Evolutionary conservation across 2,329 filamentous ascomycete genomes (phyloP).

Genomic region (Thielaviopsis euricoi): DNA sequence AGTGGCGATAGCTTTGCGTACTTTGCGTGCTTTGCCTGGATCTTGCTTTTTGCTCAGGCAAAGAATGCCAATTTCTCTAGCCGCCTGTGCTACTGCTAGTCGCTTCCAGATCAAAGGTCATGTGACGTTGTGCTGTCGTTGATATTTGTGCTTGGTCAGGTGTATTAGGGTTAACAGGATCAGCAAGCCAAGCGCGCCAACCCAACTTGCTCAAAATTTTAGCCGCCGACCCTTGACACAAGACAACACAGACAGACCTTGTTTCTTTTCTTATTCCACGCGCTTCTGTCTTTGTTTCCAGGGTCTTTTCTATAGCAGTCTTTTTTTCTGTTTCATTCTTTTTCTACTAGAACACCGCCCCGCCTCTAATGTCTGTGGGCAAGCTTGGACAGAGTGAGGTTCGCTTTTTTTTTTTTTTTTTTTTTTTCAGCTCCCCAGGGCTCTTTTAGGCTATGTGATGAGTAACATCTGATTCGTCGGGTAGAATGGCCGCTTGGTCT

Average conservation of each 20-base stretch:
- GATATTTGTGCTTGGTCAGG: too few relatives aligned
- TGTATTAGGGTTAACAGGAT: neutral
- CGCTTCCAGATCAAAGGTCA: neutral
- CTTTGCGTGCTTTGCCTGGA: too few relatives aligned
- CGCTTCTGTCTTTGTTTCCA: too few relatives aligned
- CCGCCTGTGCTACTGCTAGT: neutral
- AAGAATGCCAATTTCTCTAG: slow-evolving; percentile 8
- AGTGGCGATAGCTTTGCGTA: too few relatives aligned
- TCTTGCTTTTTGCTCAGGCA: too few relatives aligned
- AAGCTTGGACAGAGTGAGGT: too few relatives aligned
- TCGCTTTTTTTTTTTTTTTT: neutral
- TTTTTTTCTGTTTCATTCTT: too few relatives aligned
- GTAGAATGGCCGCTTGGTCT: neutral
- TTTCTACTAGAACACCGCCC: neutral
- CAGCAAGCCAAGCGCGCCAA: neutral
- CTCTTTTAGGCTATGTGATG: neutral
- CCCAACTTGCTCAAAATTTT: neutral
- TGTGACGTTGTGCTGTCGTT: neutral
- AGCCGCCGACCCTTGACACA: neutral
- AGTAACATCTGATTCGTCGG: neutral
- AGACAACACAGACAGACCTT: neutral
- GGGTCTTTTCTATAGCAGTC: too few relatives aligned
- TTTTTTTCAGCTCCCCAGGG: neutral
- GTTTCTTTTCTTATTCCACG: neutral
- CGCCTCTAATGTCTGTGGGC: neutral